Percentiles rank a stretch among this genome's conserved stretches.
phyloP scores from a whole-genome alignment of 352 stramenopile species.

The Phytopythium aichiense region DNA sequence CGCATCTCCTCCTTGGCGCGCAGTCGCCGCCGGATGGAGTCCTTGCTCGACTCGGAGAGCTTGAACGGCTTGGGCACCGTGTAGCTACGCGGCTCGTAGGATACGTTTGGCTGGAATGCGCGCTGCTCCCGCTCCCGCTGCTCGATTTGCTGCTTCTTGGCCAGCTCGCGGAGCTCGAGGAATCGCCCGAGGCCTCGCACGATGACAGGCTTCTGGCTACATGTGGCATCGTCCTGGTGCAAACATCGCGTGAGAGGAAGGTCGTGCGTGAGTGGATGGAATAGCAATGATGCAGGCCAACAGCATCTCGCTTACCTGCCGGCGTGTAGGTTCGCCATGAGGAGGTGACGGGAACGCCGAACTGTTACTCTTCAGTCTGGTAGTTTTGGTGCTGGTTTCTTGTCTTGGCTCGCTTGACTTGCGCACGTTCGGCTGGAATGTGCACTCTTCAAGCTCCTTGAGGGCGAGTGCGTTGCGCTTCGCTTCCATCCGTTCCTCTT shows the following conservation, averaged over 20 bases:
- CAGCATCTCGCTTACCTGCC: constrained; percentile 10
- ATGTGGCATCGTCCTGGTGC: background rate
- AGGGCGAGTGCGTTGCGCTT: constrained; percentile 57
- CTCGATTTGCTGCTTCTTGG: constrained; percentile 63
- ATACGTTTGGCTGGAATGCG: constrained; percentile 45
- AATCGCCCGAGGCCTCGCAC: constrained; percentile 76
- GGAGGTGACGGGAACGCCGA: constrained; percentile 14
- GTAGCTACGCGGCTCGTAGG: constrained; percentile 68
- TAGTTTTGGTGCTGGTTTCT: background rate
- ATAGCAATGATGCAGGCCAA: no score
- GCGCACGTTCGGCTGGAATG: constrained; percentile 66
- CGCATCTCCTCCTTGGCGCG: constrained; percentile 46
- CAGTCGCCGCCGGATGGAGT: constrained; percentile 37
- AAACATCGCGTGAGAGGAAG: background rate
- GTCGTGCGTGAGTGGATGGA: no score
- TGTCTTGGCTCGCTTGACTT: constrained; percentile 9
- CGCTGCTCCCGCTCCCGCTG: constrained; percentile 59
- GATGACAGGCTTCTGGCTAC: constrained; percentile 45
- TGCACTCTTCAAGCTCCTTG: constrained; percentile 74
- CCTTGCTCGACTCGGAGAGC: constrained; percentile 54
- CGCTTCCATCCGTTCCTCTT: constrained; percentile 51
- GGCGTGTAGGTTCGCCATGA: background rate
- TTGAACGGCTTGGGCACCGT: constrained; percentile 77
- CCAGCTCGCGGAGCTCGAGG: constrained; percentile 67
- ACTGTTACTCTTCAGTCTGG: constrained; percentile 6